phyloP scores from a whole-genome alignment of 225 moss, liverwort and hornwort genomes.

The Polytrichum commune region DNA sequence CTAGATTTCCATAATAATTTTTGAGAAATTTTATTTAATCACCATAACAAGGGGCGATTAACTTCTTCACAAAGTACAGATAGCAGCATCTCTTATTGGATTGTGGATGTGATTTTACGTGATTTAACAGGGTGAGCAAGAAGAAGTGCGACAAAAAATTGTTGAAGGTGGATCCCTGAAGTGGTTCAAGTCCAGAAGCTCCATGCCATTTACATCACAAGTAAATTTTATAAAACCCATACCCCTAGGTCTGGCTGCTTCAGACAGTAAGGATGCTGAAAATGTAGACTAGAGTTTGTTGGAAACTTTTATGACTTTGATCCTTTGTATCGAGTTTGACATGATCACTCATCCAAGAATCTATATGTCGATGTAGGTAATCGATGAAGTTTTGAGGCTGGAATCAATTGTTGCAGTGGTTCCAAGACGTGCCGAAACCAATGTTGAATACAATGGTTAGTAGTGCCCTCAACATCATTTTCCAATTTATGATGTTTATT shows the following conservation, averaged over 20 bases:
- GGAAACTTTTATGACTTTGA: too few species aligned
- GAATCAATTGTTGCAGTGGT: not conserved
- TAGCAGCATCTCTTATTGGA: too few species aligned
- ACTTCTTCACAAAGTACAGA: too few species aligned
- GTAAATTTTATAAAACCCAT: not conserved
- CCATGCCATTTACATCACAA: slow-evolving; percentile 34
- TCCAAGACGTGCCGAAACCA: slow-evolving; percentile 14
- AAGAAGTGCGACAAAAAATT: slow-evolving; percentile 9
- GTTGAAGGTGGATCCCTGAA: slow-evolving; percentile 16
- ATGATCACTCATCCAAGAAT: too few species aligned
- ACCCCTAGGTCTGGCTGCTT: too few species aligned
- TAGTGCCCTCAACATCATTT: not conserved
- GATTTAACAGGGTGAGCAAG: slow-evolving; percentile 27
- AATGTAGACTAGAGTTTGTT: too few species aligned
- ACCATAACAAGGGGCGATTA: too few species aligned
- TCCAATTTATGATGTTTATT: too few species aligned
- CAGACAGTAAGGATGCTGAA: too few species aligned
- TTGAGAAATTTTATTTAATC: too few species aligned
- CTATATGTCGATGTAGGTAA: slow-evolving; percentile 11
- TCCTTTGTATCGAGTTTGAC: too few species aligned
- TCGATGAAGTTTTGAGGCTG: slow-evolving; percentile 22
- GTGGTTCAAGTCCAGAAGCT: slow-evolving; percentile 26
- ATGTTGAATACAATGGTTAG: slow-evolving; percentile 34
- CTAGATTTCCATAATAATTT: too few species aligned
- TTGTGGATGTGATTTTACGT: not conserved